phyloP scores from a whole-genome alignment of 805 yeast genomes.

The Nakazawaea pomicola region DNA sequence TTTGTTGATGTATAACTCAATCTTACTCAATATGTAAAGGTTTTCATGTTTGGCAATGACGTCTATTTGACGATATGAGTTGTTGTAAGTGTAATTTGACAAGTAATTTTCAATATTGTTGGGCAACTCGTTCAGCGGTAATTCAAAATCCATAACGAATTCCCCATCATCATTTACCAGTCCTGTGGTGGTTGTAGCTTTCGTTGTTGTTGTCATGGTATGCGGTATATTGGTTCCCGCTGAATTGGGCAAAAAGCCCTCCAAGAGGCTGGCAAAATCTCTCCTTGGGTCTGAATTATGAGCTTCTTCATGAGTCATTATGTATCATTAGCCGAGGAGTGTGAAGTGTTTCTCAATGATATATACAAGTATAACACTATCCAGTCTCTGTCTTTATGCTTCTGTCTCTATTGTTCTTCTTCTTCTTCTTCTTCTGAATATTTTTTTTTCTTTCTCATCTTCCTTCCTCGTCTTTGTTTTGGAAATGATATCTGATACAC shows the following conservation, averaged over 20 bases:
- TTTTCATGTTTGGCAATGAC: conserved; percentile 3
- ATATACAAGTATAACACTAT: background rate
- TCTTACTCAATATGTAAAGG: background rate
- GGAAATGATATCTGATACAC: too few species aligned
- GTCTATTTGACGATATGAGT: background rate
- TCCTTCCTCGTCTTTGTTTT: background rate
- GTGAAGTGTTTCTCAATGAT: too few species aligned
- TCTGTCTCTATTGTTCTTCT: background rate
- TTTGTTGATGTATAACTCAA: background rate
- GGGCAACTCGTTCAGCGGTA: conserved; percentile 1
- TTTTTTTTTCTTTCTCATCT: background rate
- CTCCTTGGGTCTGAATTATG: too few species aligned
- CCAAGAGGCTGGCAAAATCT: too few species aligned
- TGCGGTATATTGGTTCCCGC: too few species aligned
- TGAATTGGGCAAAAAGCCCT: too few species aligned
- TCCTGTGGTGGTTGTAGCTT: too few species aligned
- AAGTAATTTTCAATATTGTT: background rate
- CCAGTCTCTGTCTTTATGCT: too few species aligned
- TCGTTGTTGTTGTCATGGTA: background rate
- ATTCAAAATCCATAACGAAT: conserved; percentile 5
- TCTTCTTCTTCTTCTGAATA: background rate
- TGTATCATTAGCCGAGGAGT: too few species aligned
- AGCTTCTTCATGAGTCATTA: too few species aligned
- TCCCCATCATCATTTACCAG: background rate
- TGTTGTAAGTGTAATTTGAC: background rate